Conservation (phyloP, 192 early-diverging fungal genomes). For the Linderina pennispora region DNA sequence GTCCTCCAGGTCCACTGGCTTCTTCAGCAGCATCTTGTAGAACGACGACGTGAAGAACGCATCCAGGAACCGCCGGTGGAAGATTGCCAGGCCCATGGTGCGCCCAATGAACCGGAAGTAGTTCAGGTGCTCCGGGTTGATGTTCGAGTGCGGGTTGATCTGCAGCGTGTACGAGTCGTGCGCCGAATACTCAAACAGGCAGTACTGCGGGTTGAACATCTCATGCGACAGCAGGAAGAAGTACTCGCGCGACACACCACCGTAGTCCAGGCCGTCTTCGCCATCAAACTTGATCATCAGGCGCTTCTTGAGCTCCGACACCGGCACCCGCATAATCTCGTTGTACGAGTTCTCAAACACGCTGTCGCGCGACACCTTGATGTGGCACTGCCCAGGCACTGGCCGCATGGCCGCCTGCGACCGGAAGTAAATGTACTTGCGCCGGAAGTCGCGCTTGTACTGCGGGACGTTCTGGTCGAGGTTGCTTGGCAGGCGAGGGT, state of each 20-base stretch:
- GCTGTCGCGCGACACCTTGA: slow-evolving; percentile 80
- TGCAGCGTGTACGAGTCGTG: slow-evolving; percentile 98
- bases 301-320: slow-evolving; percentile 90
- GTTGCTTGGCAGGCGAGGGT: slow-evolving; percentile 77
- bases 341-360: slow-evolving; percentile 97
- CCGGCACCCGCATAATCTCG: slow-evolving; percentile 89
- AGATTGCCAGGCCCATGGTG: slow-evolving; percentile 90
- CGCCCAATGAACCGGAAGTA: slow-evolving; percentile 99
- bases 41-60: slow-evolving; percentile 94
- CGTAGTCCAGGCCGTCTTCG: slow-evolving; percentile 98
- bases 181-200: slow-evolving; percentile 95
- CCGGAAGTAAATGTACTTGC: slow-evolving; percentile 96
- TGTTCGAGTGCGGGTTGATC: slow-evolving; percentile 90
- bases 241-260: slow-evolving; percentile 94
- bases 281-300: slow-evolving; percentile 99
- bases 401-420: slow-evolving; percentile 88
- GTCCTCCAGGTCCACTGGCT: slow-evolving; percentile 82
- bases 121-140: slow-evolving; percentile 97
- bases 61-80: slow-evolving; percentile 95
- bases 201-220: slow-evolving; percentile 98
- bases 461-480: slow-evolving; percentile 90
- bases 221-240: slow-evolving; percentile 97
- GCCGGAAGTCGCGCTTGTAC: slow-evolving; percentile 97
- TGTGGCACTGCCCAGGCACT: slow-evolving; percentile 84
- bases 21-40: slow-evolving; percentile 94